Conservation (phyloP, 257 asterid genomes). For the Petrea volubilis region DNA sequence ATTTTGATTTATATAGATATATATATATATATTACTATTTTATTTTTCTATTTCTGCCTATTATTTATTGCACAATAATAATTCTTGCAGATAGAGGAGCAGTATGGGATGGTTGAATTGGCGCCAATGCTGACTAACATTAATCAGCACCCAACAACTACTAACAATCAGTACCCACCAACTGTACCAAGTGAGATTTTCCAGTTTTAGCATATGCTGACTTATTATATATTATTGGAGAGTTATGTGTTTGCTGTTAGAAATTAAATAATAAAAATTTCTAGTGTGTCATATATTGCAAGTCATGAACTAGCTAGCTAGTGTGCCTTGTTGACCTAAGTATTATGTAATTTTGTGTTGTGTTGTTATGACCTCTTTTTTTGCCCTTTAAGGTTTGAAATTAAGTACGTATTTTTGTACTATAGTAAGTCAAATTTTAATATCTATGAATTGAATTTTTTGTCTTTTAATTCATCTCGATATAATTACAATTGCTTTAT, state of each 20-base stretch:
- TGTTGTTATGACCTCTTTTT: neutral
- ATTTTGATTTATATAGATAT: too few relatives aligned
- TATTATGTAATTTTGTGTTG: constrained; percentile 9
- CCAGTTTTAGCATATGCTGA: constrained; percentile 27
- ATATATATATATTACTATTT: too few relatives aligned
- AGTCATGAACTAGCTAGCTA: neutral
- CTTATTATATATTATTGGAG: constrained; percentile 9
- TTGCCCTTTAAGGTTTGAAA: neutral
- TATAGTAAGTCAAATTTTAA: too few relatives aligned
- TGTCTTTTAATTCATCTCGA: neutral
- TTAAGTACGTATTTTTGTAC: neutral
- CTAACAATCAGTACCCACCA: constrained; percentile 48
- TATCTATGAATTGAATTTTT: neutral
- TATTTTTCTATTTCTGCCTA: neutral
- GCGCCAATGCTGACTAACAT: constrained; percentile 43
- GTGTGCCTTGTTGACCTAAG: neutral
- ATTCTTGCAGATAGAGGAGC: constrained; percentile 68
- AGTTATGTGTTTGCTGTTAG: constrained; percentile 20
- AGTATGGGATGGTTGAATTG: constrained; percentile 46
- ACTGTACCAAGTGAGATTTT: constrained; percentile 54
- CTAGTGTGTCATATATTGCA: neutral
- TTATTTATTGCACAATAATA: neutral
- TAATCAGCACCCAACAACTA: constrained; percentile 47
- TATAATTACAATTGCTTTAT: neutral
- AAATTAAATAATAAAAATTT: constrained; percentile 12